Percentiles rank a stretch among this genome's conserved stretches.
These are phyloP conservation scores for Balakata baccata DNA, from an alignment of 345 rosid genomes.

Conservation along the genomic window DNA sequence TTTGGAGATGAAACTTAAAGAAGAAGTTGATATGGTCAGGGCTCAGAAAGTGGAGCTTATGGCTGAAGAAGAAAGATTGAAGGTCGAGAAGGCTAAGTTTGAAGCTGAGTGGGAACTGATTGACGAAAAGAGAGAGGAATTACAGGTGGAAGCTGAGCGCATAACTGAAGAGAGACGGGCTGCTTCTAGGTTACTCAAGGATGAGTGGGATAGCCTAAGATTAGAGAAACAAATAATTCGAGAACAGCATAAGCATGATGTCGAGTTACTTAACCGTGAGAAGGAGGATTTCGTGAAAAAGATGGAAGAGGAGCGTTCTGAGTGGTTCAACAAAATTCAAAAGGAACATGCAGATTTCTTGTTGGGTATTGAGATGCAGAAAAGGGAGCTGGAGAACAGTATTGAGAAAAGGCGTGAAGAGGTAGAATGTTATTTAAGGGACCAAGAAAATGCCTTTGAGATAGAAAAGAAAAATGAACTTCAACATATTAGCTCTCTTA, in stretches of 20 bases:
- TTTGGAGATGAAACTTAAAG: constrained; percentile 83
- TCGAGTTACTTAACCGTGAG: constrained; percentile 65
- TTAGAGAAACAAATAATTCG: constrained; percentile 65
- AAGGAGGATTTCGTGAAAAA: constrained; percentile 81
- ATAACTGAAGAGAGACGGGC: constrained; percentile 61
- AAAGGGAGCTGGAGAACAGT: constrained; percentile 73
- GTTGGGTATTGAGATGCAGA: constrained; percentile 77
- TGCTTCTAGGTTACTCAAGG: constrained; percentile 64
- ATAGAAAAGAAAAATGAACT: constrained; percentile 69
- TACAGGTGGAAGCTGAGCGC: constrained; percentile 53
- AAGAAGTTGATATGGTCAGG: constrained; percentile 82
- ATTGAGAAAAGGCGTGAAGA: constrained; percentile 77
- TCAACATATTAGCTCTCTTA: constrained; percentile 52
- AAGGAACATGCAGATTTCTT: constrained; percentile 76
- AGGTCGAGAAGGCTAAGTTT: constrained; percentile 75
- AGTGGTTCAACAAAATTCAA: constrained; percentile 80
- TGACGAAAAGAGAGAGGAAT: constrained; percentile 84
- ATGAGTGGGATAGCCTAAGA: constrained; percentile 70
- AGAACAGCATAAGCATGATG: constrained; percentile 56
- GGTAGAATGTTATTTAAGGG: constrained; percentile 62
- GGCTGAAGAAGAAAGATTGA: constrained; percentile 74
- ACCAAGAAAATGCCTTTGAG: constrained; percentile 75
- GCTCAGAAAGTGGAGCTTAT: constrained; percentile 68
- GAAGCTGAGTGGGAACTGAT: constrained; percentile 93
- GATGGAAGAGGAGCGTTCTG: constrained; percentile 73